Evolutionary conservation across 2,329 filamentous ascomycete species (phyloP), one percentile per base, ranked within the genome.

Genomic region (Phyllosticta capitalensis): DNA sequence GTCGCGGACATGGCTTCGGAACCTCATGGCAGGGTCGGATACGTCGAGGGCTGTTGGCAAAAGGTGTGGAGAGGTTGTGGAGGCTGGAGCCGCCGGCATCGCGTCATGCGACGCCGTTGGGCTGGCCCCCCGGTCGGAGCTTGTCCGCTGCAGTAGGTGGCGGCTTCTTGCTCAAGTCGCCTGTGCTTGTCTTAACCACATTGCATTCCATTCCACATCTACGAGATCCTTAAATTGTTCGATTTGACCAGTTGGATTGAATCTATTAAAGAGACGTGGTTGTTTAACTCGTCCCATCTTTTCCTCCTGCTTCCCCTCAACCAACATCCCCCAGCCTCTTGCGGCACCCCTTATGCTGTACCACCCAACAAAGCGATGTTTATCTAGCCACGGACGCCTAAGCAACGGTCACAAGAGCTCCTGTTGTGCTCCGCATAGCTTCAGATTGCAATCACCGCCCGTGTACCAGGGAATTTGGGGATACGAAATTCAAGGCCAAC

Each of bases 1-100:
- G 58, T 45, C 54, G 58, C 57, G 57, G 57, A 60, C 58, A 60
- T 60, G 58, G 58, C 38, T 60, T 52, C 58, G 38, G 53, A 19
- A 45, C 58, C 49, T 60, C 58, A 60, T 60, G 53, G 58, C 58
- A 60, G 30, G 48, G 53, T n/a, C 38, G 38, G 38, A n/a, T 5
- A n/a, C 17, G 38, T 45, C 38, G 14, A 45, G 14, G 38, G 38
- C 38, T 45, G 38, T 45, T 45, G 38, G 48, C 52, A 51, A 21
- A 19, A 55, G 38, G 45, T 26, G 54, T 26, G 21, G 48, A 56
- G 45, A 45, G 58, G 48, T 22, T 51, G 54, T 45, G 38, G 58
- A 48, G 28, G 45, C 24, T 55, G 57, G 52, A 26, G 52, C 54
- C 33, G 57, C 22, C n/a, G 50, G 50, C 52, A 33, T 53, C 57